Conservation (phyloP, 2,329 filamentous ascomycete species). For the Aspergillus japonicus region DNA sequence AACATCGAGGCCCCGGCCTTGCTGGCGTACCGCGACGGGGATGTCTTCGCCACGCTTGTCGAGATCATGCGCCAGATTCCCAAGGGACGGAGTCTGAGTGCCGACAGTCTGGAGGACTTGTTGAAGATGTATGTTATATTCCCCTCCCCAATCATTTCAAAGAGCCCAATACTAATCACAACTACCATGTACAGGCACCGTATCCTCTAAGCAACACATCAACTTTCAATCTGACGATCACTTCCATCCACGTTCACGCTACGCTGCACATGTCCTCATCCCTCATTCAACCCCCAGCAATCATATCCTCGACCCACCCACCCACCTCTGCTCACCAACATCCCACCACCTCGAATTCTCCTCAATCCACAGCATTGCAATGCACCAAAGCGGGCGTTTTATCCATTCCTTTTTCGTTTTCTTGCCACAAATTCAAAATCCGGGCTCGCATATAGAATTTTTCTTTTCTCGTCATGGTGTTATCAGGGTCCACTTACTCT, state of each 20-base stretch:
- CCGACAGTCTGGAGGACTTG: slow-evolving; percentile 57
- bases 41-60: slow-evolving; percentile 86
- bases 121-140: slow-evolving; percentile 52
- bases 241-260: not conserved
- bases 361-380: not conserved
- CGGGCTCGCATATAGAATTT: not conserved
- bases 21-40: slow-evolving; percentile 83
- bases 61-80: slow-evolving; percentile 86
- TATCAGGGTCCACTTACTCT: too few relatives aligned
- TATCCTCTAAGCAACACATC: slow-evolving; percentile 6
- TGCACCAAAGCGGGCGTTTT: not conserved
- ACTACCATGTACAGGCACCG: slow-evolving; percentile 1
- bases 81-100: slow-evolving; percentile 49
- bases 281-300: not conserved
- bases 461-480: too few relatives aligned
- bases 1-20: slow-evolving; percentile 82
- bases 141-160: not conserved
- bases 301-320: not conserved
- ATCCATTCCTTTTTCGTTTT: not conserved
- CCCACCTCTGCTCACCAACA: not conserved
- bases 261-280: not conserved
- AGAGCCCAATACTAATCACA: not conserved
- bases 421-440: not conserved
- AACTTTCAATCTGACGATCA: not conserved
- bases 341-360: too few relatives aligned